Evolutionary conservation across 1,139 yeast species (phyloP).

Genomic region (Kluyveromyces sp.): DNA sequence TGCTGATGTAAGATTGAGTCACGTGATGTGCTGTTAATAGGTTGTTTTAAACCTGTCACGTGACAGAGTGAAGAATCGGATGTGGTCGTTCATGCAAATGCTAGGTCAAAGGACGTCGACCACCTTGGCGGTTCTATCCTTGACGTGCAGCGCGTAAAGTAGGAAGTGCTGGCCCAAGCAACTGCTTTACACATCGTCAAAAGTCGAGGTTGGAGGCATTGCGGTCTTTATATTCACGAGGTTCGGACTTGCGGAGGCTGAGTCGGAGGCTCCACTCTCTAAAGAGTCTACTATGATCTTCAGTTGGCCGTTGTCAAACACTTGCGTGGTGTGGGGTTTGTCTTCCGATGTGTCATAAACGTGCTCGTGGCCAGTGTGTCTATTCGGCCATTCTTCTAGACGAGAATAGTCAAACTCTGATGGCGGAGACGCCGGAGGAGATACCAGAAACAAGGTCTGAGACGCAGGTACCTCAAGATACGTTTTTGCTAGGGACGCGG

Average conservation of each 20-base stretch:
- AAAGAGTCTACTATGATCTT: constrained; percentile 1
- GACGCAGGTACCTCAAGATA: constrained; percentile 32
- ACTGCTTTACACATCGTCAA: constrained; percentile 22
- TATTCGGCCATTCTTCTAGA: constrained; percentile 34
- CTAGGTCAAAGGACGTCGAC: too few species aligned
- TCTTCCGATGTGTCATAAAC: background rate
- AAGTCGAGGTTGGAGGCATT: constrained; percentile 34
- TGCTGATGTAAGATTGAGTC: too few species aligned
- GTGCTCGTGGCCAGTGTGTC: constrained; percentile 9
- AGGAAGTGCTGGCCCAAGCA: too few species aligned
- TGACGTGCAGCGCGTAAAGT: too few species aligned
- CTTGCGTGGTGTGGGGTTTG: background rate
- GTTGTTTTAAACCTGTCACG: too few species aligned
- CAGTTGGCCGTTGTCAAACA: constrained; percentile 2
- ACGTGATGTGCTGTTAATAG: background rate
- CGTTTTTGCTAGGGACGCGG: constrained; percentile 13
- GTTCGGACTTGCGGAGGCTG: background rate
- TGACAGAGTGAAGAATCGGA: too few species aligned
- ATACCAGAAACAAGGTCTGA: constrained; percentile 32
- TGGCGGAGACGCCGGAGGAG: constrained; percentile 40
- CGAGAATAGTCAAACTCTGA: constrained; percentile 34
- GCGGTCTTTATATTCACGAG: constrained; percentile 13
- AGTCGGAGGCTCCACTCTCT: background rate
- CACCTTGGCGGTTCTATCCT: too few species aligned
- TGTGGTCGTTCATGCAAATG: too few species aligned